Percentiles rank a stretch among this genome's conserved stretches.
Conservation (phyloP, 176 grass and related monocot species). For the Aegilops longissima region DNA sequence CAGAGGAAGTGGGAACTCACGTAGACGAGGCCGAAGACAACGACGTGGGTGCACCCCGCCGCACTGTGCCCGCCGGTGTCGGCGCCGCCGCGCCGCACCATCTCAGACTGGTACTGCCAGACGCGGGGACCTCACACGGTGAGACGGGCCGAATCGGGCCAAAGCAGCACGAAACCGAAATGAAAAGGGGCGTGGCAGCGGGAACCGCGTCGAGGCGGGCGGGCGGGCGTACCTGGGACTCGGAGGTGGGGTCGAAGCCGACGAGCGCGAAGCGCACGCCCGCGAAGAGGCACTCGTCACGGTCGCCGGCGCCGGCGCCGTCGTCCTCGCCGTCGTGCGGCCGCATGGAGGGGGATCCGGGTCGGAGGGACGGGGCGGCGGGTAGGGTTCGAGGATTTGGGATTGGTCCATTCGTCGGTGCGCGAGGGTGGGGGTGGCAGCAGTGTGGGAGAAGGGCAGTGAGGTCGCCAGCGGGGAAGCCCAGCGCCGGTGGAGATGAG, state of each 20-base stretch:
- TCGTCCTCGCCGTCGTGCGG: background rate
- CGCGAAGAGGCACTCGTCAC: slow-evolving; percentile 40
- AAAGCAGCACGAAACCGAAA: background rate
- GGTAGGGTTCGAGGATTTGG: slow-evolving; percentile 13
- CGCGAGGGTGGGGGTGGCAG: background rate
- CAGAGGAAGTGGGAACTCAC: slow-evolving; percentile 28
- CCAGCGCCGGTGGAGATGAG: too few relatives aligned
- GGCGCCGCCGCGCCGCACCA: slow-evolving; percentile 57
- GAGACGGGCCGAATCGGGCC: background rate
- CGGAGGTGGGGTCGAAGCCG: slow-evolving; percentile 75
- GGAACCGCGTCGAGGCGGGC: background rate
- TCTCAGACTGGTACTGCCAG: slow-evolving; percentile 56
- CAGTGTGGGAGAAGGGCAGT: too few relatives aligned
- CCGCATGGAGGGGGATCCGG: background rate
- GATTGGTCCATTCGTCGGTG: background rate
- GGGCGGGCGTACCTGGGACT: slow-evolving; percentile 48
- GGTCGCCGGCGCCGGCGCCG: background rate
- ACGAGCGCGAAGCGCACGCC: slow-evolving; percentile 62
- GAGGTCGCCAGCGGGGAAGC: too few relatives aligned
- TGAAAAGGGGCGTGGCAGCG: background rate
- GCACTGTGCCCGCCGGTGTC: slow-evolving; percentile 29
- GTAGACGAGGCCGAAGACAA: slow-evolving; percentile 57
- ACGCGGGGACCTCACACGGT: background rate
- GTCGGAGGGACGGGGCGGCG: background rate
- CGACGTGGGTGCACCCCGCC: slow-evolving; percentile 62